Evolutionary conservation across 179 eudicot species (phyloP).

Genomic region (Beta lomatogona): DNA sequence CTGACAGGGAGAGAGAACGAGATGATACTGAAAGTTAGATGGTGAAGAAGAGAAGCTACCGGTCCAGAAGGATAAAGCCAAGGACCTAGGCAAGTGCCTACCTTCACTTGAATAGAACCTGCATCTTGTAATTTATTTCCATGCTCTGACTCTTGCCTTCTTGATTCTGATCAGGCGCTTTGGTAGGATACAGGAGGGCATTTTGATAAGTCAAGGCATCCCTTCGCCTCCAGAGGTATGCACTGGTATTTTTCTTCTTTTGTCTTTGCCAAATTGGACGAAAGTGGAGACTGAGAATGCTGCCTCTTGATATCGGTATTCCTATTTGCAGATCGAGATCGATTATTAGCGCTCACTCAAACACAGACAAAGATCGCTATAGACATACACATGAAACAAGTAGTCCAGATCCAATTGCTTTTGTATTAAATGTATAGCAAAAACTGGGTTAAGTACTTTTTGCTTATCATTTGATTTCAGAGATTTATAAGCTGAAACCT

Average conservation of each 20-base stretch:
- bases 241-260: background rate
- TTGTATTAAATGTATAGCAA: background rate
- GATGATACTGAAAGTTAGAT: constrained; percentile 69
- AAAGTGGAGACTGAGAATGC: background rate
- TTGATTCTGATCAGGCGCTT: constrained; percentile 8
- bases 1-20: constrained; percentile 78
- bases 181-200: constrained; percentile 56
- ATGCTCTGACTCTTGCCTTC: background rate
- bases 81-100: constrained; percentile 56
- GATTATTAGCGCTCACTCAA: constrained; percentile 55
- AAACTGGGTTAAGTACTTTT: background rate
- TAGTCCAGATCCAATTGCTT: background rate
- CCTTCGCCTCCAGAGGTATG: constrained; percentile 81
- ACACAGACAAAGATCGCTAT: constrained; percentile 80
- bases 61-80: constrained; percentile 73
- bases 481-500: background rate
- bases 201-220: constrained; percentile 62
- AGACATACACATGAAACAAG: constrained; percentile 58
- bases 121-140: background rate
- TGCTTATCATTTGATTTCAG: background rate
- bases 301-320: background rate
- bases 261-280: background rate
- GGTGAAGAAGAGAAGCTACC: constrained; percentile 62
- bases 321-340: constrained; percentile 63
- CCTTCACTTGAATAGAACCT: background rate